A percentile compares a stretch with the other conserved stretches of the same genome.
These are phyloP conservation scores for Gigaspora rosea DNA, from an alignment of 192 early-diverging fungal genomes.

Conservation along the genomic window DNA sequence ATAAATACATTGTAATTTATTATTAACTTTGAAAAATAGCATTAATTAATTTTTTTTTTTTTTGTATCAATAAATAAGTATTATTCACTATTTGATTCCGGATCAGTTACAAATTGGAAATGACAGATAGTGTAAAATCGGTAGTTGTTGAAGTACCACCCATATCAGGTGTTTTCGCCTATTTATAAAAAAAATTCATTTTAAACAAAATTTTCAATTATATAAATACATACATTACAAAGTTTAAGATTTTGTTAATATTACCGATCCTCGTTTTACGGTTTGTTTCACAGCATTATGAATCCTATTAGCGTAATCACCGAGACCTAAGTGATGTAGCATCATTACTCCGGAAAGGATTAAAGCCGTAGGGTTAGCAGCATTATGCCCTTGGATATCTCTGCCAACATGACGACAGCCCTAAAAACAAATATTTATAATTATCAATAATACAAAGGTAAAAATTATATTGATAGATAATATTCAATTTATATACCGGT, in stretches of 20 bases:
- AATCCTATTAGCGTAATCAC: constrained; percentile 89
- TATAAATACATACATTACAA: neutral
- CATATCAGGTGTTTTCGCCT: constrained; percentile 76
- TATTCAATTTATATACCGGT: constrained; percentile 58
- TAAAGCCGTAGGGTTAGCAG: constrained; percentile 92
- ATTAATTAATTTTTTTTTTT: too few relatives aligned
- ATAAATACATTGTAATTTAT: too few relatives aligned
- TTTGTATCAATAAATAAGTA: too few relatives aligned
- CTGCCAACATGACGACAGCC: constrained; percentile 98
- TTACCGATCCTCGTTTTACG: constrained; percentile 70
- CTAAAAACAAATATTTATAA: constrained; percentile 33
- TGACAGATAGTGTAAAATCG: constrained; percentile 92
- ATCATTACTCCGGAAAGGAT: constrained; percentile 92
- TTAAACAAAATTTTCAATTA: neutral
- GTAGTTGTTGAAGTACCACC: constrained; percentile 86
- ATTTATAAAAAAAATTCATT: neutral
- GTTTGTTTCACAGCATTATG: constrained; percentile 88
- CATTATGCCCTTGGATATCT: constrained; percentile 94
- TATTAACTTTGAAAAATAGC: too few relatives aligned
- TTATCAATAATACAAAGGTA: neutral
- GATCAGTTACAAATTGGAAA: constrained; percentile 41
- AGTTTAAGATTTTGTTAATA: neutral
- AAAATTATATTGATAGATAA: neutral
- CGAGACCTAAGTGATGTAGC: constrained; percentile 92
- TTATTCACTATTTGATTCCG: too few relatives aligned